Evolutionary conservation across 78 protist species (phyloP).

Genomic region (Polysphondylium violaceum): DNA sequence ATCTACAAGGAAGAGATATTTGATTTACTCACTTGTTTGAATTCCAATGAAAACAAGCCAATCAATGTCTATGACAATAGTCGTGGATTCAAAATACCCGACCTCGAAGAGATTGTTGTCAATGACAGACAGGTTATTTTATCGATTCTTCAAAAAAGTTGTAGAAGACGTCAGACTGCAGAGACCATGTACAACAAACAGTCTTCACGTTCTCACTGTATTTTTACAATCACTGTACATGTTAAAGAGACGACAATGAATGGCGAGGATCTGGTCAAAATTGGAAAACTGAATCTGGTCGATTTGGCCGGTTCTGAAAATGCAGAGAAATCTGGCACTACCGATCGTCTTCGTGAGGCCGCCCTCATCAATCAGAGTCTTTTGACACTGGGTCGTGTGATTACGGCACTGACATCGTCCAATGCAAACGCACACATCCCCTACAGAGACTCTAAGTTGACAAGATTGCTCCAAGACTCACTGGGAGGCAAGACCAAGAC

Average conservation of each 20-base stretch:
- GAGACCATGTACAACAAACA: slow-evolving; percentile 68
- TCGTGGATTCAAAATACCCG: slow-evolving; percentile 46
- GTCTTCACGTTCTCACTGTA: slow-evolving; percentile 91
- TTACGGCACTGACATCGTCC: slow-evolving; percentile 80
- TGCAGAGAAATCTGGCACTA: slow-evolving; percentile 92
- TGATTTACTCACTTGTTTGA: slow-evolving; percentile 64
- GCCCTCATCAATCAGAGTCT: slow-evolving; percentile 95
- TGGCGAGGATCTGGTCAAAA: slow-evolving; percentile 92
- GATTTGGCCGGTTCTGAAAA: slow-evolving; percentile 98
- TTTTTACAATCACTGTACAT: slow-evolving; percentile 91
- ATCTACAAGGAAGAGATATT: slow-evolving; percentile 83
- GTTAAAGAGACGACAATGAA: slow-evolving; percentile 89
- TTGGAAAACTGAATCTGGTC: slow-evolving; percentile 96
- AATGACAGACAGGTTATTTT: slow-evolving; percentile 62
- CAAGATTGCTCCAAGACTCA: slow-evolving; percentile 95
- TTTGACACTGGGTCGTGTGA: slow-evolving; percentile 95
- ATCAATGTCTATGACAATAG: too few species aligned
- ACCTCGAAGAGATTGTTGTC: slow-evolving; percentile 70
- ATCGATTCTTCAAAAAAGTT: slow-evolving; percentile 44
- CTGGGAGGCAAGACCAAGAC: slow-evolving; percentile 97
- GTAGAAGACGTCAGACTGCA: slow-evolving; percentile 77
- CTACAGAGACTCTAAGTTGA: slow-evolving; percentile 89
- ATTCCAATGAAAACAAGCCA: slow-evolving; percentile 58
- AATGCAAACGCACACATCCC: slow-evolving; percentile 22
- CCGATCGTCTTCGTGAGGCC: slow-evolving; percentile 84